Evolutionary conservation across 257 asterid species (phyloP).

Genomic region (Rhazya stricta): DNA sequence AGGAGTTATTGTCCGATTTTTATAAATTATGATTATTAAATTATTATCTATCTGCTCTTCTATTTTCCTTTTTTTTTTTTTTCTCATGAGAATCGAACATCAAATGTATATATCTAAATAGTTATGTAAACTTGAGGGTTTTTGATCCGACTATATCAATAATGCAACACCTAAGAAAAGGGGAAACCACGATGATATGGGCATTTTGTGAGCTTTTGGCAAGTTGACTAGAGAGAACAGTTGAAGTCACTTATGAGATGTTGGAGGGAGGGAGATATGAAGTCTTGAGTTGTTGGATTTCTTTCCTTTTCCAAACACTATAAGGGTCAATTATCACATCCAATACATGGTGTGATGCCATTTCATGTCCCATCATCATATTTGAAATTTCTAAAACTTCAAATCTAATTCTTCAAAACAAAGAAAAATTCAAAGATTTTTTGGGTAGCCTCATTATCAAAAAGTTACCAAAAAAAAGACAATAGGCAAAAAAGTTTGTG

Average conservation of each 20-base stretch:
- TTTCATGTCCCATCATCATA: neutral
- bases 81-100: too few species aligned
- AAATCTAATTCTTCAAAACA: slow-evolving; percentile 2
- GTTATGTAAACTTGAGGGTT: too few species aligned
- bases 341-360: neutral
- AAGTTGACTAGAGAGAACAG: slow-evolving; percentile 15
- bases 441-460: neutral
- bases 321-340: slow-evolving; percentile 1
- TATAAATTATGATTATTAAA: too few species aligned
- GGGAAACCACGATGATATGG: neutral
- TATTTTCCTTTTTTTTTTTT: too few species aligned
- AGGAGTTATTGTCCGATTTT: too few species aligned
- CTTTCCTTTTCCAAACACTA: neutral
- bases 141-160: neutral
- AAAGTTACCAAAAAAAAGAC: neutral
- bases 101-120: too few species aligned
- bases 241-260: slow-evolving; percentile 3
- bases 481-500: neutral
- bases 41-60: too few species aligned
- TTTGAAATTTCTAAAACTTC: neutral
- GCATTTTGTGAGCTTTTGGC: neutral
- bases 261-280: slow-evolving; percentile 3
- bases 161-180: neutral
- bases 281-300: slow-evolving; percentile 10
- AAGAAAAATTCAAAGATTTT: neutral